Conservation (phyloP, 2,329 filamentous ascomycete genomes). For the Septoria petroselini region DNA sequence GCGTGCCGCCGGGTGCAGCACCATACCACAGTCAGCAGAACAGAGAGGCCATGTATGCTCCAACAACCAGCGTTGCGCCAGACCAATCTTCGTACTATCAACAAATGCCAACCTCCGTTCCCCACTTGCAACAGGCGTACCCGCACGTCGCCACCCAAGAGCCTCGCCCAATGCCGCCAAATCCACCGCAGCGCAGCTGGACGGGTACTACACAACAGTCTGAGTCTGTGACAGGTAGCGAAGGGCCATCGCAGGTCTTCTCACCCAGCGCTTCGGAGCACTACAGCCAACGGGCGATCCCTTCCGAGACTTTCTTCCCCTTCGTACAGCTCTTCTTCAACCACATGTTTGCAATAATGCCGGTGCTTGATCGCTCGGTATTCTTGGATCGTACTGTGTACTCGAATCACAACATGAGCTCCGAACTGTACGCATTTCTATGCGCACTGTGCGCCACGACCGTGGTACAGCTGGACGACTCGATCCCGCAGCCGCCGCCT, state of each 20-base stretch:
- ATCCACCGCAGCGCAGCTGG: conserved; percentile 23
- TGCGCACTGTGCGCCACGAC: conserved; percentile 38
- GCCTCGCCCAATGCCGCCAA: conserved; percentile 7
- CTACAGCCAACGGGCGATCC: conserved; percentile 25
- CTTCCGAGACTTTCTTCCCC: conserved; percentile 33
- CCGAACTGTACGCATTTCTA: conserved; percentile 36
- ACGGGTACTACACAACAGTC: conserved; percentile 17
- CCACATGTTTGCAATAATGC: conserved; percentile 40
- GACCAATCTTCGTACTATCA: conserved; percentile 27
- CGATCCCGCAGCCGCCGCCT: conserved; percentile 31
- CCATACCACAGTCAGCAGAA: conserved; percentile 13
- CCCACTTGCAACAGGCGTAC: conserved; percentile 11
- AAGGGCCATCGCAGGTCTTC: conserved; percentile 22
- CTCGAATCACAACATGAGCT: conserved; percentile 24
- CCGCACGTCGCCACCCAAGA: conserved; percentile 8
- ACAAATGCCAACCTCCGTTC: conserved; percentile 20
- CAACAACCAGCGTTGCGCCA: conserved; percentile 26
- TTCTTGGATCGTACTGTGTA: conserved; percentile 35
- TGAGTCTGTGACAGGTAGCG: conserved; percentile 25
- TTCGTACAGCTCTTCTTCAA: conserved; percentile 38
- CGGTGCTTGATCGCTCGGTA: conserved; percentile 34
- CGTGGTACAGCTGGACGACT: conserved; percentile 37
- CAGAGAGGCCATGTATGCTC: conserved; percentile 18
- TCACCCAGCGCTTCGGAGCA: conserved; percentile 26
- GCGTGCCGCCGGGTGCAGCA: conserved; percentile 12